A percentile compares a stretch with the other conserved stretches of the same genome.
Evolutionary conservation across 305 asterid genomes (phyloP).

Genomic region (Nicotiana rustica): DNA sequence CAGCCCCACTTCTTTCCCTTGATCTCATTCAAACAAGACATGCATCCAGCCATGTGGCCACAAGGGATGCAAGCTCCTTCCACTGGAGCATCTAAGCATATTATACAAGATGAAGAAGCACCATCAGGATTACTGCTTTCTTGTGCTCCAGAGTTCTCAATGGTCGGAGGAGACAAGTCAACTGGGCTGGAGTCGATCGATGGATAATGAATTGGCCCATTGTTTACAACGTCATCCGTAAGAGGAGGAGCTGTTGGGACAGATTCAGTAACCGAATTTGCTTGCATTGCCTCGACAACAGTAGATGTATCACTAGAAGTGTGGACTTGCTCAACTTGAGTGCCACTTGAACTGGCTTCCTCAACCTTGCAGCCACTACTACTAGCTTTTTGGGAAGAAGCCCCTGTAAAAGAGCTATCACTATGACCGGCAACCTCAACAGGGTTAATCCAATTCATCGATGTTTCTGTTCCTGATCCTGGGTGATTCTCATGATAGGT

Average conservation of each 20-base stretch:
- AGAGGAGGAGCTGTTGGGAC: conserved; percentile 72
- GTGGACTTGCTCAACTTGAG: conserved; percentile 42
- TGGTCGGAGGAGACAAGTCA: conserved; percentile 45
- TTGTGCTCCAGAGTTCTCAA: conserved; percentile 32
- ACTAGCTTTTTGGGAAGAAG: conserved; percentile 45
- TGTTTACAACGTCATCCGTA: conserved; percentile 41
- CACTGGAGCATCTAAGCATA: conserved; percentile 83
- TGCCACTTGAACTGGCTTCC: conserved; percentile 46
- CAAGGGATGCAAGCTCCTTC: conserved; percentile 98
- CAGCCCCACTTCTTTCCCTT: conserved; percentile 89
- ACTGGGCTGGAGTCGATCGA: conserved; percentile 61
- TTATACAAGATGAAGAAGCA: conserved; percentile 64
- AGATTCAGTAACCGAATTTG: conserved; percentile 43
- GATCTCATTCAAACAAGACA: conserved; percentile 84
- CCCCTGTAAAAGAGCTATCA: conserved; percentile 40
- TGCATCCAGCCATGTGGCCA: conserved; percentile 99
- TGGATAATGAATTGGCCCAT: conserved; percentile 76
- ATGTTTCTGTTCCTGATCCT: conserved; percentile 51
- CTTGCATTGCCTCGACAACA: conserved; percentile 43
- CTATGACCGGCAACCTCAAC: conserved; percentile 39
- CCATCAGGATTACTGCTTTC: conserved; percentile 47
- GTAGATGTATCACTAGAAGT: conserved; percentile 37
- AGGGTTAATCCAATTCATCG: conserved; percentile 47
- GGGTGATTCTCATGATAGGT: conserved; percentile 39
- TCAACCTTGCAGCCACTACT: conserved; percentile 46